These are phyloP conservation scores for Schizothecium vesticola DNA, from an alignment of 495 filamentous ascomycete genomes.

Conservation along the genomic window DNA sequence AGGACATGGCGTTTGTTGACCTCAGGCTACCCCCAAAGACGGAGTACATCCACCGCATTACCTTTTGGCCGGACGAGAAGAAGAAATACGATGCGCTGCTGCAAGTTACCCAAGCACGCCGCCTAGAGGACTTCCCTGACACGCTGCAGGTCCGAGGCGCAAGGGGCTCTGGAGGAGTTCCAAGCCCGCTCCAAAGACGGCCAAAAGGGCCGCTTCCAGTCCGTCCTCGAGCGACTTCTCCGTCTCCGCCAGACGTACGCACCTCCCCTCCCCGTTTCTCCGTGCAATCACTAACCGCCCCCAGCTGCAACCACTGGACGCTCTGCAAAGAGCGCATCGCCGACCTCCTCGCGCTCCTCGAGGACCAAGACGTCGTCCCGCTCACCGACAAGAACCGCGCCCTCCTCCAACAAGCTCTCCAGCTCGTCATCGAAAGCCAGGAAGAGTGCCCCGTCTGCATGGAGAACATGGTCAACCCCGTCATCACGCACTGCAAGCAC, in stretches of 20 bases:
- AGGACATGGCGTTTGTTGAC: conserved; percentile 88
- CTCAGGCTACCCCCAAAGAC: conserved; percentile 71
- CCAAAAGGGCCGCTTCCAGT: conserved; percentile 46
- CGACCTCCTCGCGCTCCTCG: conserved; percentile 63
- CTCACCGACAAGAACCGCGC: conserved; percentile 68
- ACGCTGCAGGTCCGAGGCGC: conserved; percentile 59
- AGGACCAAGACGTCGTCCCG: conserved; percentile 58
- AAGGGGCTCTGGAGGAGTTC: conserved; percentile 61
- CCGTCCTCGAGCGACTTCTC: conserved; percentile 73
- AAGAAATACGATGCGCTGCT: conserved; percentile 77
- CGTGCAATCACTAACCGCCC: conserved; percentile 1
- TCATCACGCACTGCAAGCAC: conserved; percentile 88
- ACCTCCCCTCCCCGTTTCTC: not conserved
- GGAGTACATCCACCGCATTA: conserved; percentile 74
- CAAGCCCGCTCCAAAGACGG: conserved; percentile 37
- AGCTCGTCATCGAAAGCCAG: conserved; percentile 71
- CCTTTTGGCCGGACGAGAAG: conserved; percentile 68
- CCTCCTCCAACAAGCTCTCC: conserved; percentile 71
- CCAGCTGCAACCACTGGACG: conserved; percentile 72
- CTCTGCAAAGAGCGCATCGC: conserved; percentile 68
- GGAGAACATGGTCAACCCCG: conserved; percentile 64
- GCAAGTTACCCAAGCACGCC: conserved; percentile 30
- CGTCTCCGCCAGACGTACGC: conserved; percentile 67
- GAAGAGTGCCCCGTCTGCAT: conserved; percentile 85
- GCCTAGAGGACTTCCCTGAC: conserved; percentile 9